Evolutionary conservation across 805 yeast species (phyloP), one percentile per base, ranked within the genome.

Genomic region (Cyberlindnera lachancei): DNA sequence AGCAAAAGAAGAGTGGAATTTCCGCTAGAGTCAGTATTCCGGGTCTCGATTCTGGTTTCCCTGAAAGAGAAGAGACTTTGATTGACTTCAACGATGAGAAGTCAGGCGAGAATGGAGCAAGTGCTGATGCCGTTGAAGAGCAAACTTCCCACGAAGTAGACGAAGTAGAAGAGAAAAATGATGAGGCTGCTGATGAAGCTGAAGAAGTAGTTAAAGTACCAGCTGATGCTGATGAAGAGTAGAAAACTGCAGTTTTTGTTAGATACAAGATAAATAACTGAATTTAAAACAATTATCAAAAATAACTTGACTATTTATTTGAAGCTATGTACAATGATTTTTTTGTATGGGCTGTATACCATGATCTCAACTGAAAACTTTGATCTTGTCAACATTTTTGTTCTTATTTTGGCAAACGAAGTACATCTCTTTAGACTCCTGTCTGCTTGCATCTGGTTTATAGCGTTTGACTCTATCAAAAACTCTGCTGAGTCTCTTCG

Each of bases 371-470:
- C 48, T 50, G 41, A 73, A 73, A 1, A 73, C 74, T 9, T 53
- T 52, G 15, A 61, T 15, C 42, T 73, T 71, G 42, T 70, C 71
- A 4, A 61, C 43, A 14, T 49, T 38, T 16, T 53, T 50, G 33
- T 55, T 65, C 46, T 73, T 73, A 12, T 64, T 62, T n/a, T 70
- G 46, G 8, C 84, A 85, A 3, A 92, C 70, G 42, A 90, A 76
- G 53, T 86, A 92, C 49, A 78, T 70, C 55, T 92, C 98, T 37
- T 76, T 73, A 40, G 94, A 85, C 46, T 80, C 94, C 13, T 63
- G 57, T 31, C 96, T 64, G 18, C 88, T 77, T 1, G 96, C 86
- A 8, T 61, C 64, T 0, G 98, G 98, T 52, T 92, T 92, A 46
- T 70, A 75, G 34, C 84, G 63, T 31, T 59, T 55, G 0, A 87